These are phyloP conservation scores for Aureobasidium sp. DNA, from an alignment of 2,329 filamentous ascomycete species.

Conservation along the genomic window DNA sequence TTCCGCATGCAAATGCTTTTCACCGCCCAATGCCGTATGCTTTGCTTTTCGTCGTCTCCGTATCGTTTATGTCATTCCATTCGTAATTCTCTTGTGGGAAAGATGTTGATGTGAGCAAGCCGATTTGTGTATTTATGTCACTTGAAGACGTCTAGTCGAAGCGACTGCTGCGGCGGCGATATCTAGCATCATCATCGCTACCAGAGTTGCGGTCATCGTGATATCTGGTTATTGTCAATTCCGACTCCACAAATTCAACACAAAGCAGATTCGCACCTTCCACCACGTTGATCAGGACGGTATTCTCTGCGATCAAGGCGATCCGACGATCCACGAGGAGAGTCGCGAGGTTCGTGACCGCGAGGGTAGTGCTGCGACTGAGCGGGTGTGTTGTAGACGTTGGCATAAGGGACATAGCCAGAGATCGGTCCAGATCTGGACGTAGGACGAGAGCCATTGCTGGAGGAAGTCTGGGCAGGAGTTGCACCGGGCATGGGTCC, in stretches of 20 bases:
- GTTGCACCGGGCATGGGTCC: background rate
- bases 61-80: background rate
- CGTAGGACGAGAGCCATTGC: background rate
- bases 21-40: background rate
- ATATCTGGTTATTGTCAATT: background rate
- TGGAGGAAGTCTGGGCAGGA: background rate
- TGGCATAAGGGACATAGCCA: constrained; percentile 27
- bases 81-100: background rate
- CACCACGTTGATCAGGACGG: background rate
- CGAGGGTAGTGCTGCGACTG: background rate
- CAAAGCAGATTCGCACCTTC: background rate
- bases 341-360: background rate
- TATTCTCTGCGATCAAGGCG: background rate
- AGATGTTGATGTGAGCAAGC: background rate
- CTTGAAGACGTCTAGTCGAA: background rate
- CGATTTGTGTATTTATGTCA: background rate
- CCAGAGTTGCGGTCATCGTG: background rate
- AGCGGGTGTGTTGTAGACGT: constrained; percentile 22
- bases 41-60: background rate
- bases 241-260: background rate
- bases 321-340: background rate
- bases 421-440: constrained; percentile 14
- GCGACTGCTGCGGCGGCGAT: background rate
- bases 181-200: background rate
- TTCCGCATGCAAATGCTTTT: background rate